Evolutionary conservation across 345 rosid genomes (phyloP), one percentile per base, ranked within the genome.

Genomic region (Camelina neglecta): DNA sequence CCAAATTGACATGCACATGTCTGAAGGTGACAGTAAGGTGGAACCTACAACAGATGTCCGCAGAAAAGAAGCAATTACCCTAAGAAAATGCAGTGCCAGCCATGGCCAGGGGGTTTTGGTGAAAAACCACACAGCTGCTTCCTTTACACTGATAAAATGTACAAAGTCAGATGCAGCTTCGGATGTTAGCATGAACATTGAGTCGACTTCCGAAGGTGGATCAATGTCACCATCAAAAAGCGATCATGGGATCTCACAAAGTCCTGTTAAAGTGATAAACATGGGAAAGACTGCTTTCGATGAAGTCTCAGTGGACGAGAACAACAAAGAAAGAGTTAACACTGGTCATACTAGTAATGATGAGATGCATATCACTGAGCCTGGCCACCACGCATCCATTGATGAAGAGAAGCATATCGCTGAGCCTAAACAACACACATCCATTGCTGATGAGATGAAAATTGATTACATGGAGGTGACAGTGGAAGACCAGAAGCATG

Each of bases 401-500:
- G 67, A 42, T 67, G 81, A 72, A 16, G 51, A 39, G 16, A 77
- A 72, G 61, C 55, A 63, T 21, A 23, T 13, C 10, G 24, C 69
- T 41, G 68, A 49, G 65, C 57, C 76, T 49, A 76, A 39, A 66
- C 80, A 82, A 63, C 26, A 5, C 48, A 8, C 38, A 23, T 26
- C 63, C 61, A 11, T 11, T 75, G 65, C 44, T 67, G 49, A 35
- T 23, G 80, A 66, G 45, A 67, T 75, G 64, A 53, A 56, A 65
- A 58, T 59, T 45, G 73, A 76, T 58, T 36, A 47, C 56, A 58
- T 7, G 71, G 79, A 76, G 66, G 76, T 76, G 75, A 36, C 29
- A n/a, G 7, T 65, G 64, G 78, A 75, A 77, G 83, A 69, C 42
- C 55, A 53, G 10, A 80, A 67, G 58, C 75, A 42, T 57, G 83